phyloP scores from a whole-genome alignment of 2,329 filamentous ascomycete genomes.

The Penicillium rolfsii region DNA sequence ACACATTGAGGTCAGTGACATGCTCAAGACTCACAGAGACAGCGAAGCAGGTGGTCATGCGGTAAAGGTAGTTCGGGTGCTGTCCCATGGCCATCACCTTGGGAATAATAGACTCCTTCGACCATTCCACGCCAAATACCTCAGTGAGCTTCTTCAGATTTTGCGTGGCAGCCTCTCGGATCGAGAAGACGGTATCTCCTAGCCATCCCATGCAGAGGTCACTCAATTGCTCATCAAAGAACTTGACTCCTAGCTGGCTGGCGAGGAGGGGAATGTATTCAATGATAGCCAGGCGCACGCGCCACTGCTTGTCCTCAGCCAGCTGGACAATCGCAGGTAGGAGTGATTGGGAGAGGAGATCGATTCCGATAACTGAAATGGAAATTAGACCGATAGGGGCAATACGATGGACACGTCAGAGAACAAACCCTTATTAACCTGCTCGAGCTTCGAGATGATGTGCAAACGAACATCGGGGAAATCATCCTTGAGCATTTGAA shows the following conservation, averaged over 20 bases:
- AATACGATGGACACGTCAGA: neutral
- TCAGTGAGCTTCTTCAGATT: slow-evolving; percentile 98
- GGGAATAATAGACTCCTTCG: slow-evolving; percentile 93
- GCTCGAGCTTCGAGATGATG: slow-evolving; percentile 99
- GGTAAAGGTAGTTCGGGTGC: slow-evolving; percentile 97
- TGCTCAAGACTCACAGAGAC: slow-evolving; percentile 75
- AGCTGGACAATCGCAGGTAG: slow-evolving; percentile 96
- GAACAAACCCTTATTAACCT: slow-evolving; percentile 83
- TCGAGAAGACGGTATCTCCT: slow-evolving; percentile 97
- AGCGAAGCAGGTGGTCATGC: slow-evolving; percentile 99
- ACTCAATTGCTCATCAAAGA: slow-evolving; percentile 97
- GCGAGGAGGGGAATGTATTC: slow-evolving; percentile 98
- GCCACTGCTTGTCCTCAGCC: slow-evolving; percentile 99
- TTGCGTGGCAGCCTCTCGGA: slow-evolving; percentile 93
- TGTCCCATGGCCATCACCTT: slow-evolving; percentile 99
- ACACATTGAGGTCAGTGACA: neutral
- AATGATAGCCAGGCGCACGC: slow-evolving; percentile 95
- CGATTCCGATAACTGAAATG: slow-evolving; percentile 85
- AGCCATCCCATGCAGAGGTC: slow-evolving; percentile 98
- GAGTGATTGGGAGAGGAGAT: slow-evolving; percentile 92
- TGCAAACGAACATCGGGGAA: slow-evolving; percentile 97
- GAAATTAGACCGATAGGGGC: neutral
- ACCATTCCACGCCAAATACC: slow-evolving; percentile 98
- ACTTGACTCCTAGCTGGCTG: slow-evolving; percentile 91
- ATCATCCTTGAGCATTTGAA: slow-evolving; percentile 99